Percentiles rank a stretch among this genome's conserved stretches.
These are phyloP conservation scores for Xylaria acuta DNA, from an alignment of 495 filamentous ascomycete genomes.

Conservation along the genomic window DNA sequence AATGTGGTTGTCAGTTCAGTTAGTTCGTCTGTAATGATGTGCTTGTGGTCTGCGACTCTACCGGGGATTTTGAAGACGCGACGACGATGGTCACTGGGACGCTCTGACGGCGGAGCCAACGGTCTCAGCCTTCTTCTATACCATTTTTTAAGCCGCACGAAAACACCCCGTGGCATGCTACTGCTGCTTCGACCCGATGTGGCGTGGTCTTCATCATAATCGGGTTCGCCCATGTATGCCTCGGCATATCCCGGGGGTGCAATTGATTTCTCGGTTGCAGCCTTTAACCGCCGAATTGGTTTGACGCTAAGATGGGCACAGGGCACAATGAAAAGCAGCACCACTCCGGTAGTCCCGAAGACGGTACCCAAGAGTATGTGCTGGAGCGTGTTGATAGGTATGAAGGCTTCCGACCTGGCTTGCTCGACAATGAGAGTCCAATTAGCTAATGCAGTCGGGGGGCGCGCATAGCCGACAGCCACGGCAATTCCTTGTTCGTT, in stretches of 20 bases:
- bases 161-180: conserved; percentile 48
- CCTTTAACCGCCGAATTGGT: conserved; percentile 78
- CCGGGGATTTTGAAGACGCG: conserved; percentile 80
- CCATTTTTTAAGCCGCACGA: conserved; percentile 44
- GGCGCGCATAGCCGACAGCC: conserved; percentile 74
- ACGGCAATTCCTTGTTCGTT: conserved; percentile 72
- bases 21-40: conserved; percentile 82
- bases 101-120: conserved; percentile 41
- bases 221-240: conserved; percentile 47
- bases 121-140: conserved; percentile 39
- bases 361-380: conserved; percentile 83
- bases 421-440: conserved; percentile 88
- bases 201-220: conserved; percentile 48
- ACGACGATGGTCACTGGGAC: conserved; percentile 54
- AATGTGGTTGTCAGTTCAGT: conserved; percentile 87
- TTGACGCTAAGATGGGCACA: conserved; percentile 79
- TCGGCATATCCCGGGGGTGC: conserved; percentile 65
- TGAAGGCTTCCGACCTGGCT: conserved; percentile 71
- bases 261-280: conserved; percentile 79
- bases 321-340: conserved; percentile 72
- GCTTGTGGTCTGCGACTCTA: conserved; percentile 76
- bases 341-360: conserved; percentile 76
- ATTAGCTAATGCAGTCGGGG: conserved; percentile 67
- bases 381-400: conserved; percentile 73
- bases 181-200: conserved; percentile 44